Evolutionary conservation across 2,329 filamentous ascomycete genomes (phyloP), one percentile per base, ranked within the genome.

Genomic region (Stagonosporopsis rhizophila): DNA sequence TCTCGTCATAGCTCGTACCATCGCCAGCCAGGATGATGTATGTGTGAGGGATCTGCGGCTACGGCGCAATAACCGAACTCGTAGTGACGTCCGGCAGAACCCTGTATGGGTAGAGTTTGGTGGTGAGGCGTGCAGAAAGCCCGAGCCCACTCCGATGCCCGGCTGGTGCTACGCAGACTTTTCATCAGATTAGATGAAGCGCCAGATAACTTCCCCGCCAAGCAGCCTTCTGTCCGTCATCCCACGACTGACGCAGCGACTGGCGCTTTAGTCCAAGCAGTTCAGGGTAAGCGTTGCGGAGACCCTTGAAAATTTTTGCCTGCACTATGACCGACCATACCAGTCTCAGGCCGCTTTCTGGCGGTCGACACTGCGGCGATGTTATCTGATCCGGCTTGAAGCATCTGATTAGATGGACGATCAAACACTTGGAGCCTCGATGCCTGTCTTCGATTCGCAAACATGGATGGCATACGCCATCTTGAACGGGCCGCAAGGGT

Each of bases 311-410:
- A 71, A 70, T 65, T 64, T 73, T 62, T 67, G 52, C 62, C 56
- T 67, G 58, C 61, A 58, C 61, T 52, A 71, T 68, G 66, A 67
- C 65, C 56, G 52, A 40, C 20, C 34, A 44, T 39, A 51, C 46
- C 41, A 59, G 54, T 22, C 44, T 32, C 42, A 50, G 52, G 54
- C 62, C 59, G 50, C 53, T 44, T 48, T 55, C 54, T 49, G 41
- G 23, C 52, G 59, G 48, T 52, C 28, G 45, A 64, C 37, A 22
- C 37, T 56, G 58, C 52, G 55, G 30, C 48, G 49, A 61, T 62
- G 47, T 73, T 70, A 73, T 75, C 71, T 67, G 71, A 73, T 73
- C 58, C 37, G 44, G 58, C 52, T 34, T 11, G 48, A 48, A 56
- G 41, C 41, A 56, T 56, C 53, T 56, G 66, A 66, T 69, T 66